Evolutionary conservation across 2,329 filamentous ascomycete species (phyloP).

Genomic region (Stagonosporopsis tanaceti): DNA sequence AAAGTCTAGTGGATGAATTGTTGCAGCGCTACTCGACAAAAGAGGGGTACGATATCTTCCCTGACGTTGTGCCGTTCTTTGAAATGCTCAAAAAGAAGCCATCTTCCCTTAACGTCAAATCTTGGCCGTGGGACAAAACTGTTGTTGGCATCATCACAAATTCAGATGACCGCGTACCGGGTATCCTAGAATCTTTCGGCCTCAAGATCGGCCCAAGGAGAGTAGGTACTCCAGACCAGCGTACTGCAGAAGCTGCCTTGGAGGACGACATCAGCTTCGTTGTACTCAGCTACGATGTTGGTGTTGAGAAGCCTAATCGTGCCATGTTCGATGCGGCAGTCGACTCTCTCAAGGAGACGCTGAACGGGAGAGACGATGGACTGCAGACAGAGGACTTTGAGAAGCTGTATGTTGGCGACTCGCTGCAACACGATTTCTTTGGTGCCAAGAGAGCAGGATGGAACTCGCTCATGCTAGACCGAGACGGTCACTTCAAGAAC

Average conservation of each 20-base stretch:
- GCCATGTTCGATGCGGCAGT: slow-evolving; percentile 65
- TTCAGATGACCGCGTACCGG: slow-evolving; percentile 67
- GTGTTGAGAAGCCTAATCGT: slow-evolving; percentile 65
- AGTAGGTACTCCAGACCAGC: slow-evolving; percentile 20
- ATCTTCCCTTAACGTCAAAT: neutral
- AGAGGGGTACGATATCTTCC: slow-evolving; percentile 61
- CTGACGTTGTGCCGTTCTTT: slow-evolving; percentile 58
- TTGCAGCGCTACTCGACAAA: slow-evolving; percentile 62
- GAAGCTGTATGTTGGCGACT: slow-evolving; percentile 65
- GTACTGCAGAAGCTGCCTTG: slow-evolving; percentile 31
- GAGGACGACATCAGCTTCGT: slow-evolving; percentile 62
- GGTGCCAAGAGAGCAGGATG: slow-evolving; percentile 60
- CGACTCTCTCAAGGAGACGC: slow-evolving; percentile 49
- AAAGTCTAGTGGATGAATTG: slow-evolving; percentile 58
- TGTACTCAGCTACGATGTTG: slow-evolving; percentile 70
- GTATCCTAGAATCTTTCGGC: slow-evolving; percentile 63
- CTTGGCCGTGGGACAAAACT: slow-evolving; percentile 51
- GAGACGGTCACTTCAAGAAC: slow-evolving; percentile 26
- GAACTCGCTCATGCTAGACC: slow-evolving; percentile 55
- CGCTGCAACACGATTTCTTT: slow-evolving; percentile 59
- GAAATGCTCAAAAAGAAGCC: slow-evolving; percentile 45
- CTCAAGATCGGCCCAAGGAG: slow-evolving; percentile 53
- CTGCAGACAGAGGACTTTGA: slow-evolving; percentile 36
- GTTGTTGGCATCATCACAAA: slow-evolving; percentile 69
- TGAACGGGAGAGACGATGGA: slow-evolving; percentile 30